A percentile compares a stretch with the other conserved stretches of the same genome.
Evolutionary conservation across 108 stramenopile species (phyloP).

Genomic region (Chaetoceros muelleri): DNA sequence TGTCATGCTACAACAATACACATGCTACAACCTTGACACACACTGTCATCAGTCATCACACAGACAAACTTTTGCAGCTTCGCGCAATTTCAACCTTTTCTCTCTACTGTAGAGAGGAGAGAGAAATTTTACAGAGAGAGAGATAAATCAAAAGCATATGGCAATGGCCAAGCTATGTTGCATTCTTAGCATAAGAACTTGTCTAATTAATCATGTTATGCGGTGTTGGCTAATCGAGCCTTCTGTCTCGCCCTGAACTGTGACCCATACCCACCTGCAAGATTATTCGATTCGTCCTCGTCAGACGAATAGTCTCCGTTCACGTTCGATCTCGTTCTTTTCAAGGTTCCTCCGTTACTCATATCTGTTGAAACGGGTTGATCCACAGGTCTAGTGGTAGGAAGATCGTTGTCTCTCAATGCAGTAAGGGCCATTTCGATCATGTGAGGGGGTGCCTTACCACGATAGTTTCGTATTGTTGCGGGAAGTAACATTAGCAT

Average conservation of each 20-base stretch:
- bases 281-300: conserved; percentile 22
- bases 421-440: conserved; percentile 63
- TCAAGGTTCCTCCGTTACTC: conserved; percentile 23
- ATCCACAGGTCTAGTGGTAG: conserved; percentile 51
- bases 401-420: conserved; percentile 47
- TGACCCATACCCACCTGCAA: conserved; percentile 53
- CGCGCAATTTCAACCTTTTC: no score
- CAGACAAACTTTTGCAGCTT: no score
- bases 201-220: no score
- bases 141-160: no score
- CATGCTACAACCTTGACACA: no score
- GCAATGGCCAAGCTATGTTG: no score
- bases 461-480: conserved; percentile 42
- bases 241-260: conserved; percentile 73
- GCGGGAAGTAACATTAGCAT: conserved; percentile 58
- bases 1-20: no score
- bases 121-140: no score
- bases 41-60: no score
- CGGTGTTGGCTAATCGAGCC: conserved; percentile 21
- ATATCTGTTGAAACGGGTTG: conserved; percentile 2
- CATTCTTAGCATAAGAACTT: no score
- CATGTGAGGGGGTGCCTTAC: conserved; percentile 72
- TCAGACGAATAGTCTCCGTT: conserved; percentile 67
- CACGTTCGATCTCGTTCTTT: conserved; percentile 17
- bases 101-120: no score